Conservation (phyloP, 805 yeast genomes). For the Kodamaea hsintzibuensis region DNA sequence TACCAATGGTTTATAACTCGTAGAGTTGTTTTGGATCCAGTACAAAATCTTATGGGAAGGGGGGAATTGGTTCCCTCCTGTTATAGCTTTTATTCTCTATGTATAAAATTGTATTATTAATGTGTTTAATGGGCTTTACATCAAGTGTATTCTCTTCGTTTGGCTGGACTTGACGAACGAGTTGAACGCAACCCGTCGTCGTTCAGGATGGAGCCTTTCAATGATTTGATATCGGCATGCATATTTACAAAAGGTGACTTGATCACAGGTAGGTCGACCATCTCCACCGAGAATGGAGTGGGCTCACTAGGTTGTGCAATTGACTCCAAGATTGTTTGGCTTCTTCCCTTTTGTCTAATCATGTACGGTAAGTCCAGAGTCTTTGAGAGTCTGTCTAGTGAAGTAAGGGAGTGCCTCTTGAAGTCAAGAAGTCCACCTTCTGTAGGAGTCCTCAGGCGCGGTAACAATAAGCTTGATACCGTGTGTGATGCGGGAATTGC, state of each 20-base stretch:
- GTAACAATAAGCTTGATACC: not conserved
- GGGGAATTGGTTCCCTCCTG: not conserved
- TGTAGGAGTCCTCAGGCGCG: not conserved
- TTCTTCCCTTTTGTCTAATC: constrained; percentile 6
- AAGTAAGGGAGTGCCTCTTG: constrained; percentile 9
- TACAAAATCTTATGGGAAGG: not conserved
- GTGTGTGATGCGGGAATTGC: not conserved
- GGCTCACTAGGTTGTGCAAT: not conserved
- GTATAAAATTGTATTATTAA: constrained; percentile 5
- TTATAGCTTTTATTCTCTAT: not conserved
- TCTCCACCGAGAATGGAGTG: constrained; percentile 7
- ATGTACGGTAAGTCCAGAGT: constrained; percentile 1
- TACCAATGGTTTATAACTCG: constrained; percentile 33
- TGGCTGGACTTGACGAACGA: not conserved
- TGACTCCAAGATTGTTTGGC: constrained; percentile 10
- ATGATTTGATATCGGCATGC: constrained; percentile 19
- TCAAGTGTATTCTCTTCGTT: not conserved
- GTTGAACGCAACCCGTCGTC: not conserved
- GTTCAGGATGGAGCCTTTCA: constrained; percentile 21
- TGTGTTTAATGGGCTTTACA: not conserved
- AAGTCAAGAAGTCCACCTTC: not conserved
- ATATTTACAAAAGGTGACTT: not conserved
- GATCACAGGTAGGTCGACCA: not conserved
- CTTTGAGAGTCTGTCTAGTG: constrained; percentile 3
- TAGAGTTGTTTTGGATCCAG: constrained; percentile 4